Evolutionary conservation across 2,329 filamentous ascomycete genomes (phyloP).

Genomic region (Trichoderma lentiforme): DNA sequence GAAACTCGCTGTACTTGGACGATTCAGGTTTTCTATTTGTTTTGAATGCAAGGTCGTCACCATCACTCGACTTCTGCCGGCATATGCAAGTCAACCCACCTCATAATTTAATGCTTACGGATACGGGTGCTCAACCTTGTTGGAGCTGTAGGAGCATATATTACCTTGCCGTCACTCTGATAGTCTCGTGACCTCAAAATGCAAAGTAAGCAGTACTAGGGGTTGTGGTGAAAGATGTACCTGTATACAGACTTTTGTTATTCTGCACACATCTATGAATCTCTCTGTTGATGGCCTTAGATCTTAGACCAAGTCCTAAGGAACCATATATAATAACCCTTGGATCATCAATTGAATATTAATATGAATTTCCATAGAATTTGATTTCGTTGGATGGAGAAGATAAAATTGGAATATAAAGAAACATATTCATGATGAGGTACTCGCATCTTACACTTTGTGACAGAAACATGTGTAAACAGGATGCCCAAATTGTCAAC

Average conservation of each 20-base stretch:
- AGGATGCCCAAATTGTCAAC: neutral
- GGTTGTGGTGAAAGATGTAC: neutral
- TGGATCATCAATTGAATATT: neutral
- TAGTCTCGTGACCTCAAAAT: neutral
- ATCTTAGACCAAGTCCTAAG: neutral
- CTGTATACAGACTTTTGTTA: neutral
- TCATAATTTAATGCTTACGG: neutral
- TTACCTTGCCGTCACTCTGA: neutral
- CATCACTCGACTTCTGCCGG: constrained; percentile 3
- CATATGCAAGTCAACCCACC: constrained; percentile 16
- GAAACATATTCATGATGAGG: neutral
- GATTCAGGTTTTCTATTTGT: neutral
- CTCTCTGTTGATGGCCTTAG: neutral
- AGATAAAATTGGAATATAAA: neutral
- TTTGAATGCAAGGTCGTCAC: neutral
- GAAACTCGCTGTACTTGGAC: neutral
- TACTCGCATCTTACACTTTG: neutral
- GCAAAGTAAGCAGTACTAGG: neutral
- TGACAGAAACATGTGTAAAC: neutral
- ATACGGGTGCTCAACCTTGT: neutral
- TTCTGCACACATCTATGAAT: neutral
- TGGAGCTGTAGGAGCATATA: neutral
- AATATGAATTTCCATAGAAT: neutral
- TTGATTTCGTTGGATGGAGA: neutral
- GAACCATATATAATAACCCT: neutral